Evolutionary conservation across 495 filamentous ascomycete species (phyloP).

Genomic region (Penicillium paxilli): DNA sequence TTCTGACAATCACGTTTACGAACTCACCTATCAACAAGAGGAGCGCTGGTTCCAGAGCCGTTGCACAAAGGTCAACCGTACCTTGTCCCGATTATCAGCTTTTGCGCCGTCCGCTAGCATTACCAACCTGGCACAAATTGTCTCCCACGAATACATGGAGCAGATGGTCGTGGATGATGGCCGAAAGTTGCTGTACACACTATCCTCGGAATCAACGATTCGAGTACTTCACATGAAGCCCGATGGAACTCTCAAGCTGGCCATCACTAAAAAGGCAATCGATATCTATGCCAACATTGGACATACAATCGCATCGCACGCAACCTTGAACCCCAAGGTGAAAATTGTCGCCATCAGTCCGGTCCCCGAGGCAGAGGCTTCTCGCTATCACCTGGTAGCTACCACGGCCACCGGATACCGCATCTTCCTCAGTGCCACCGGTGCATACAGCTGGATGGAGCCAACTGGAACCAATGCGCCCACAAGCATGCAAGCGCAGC

Average conservation of each 20-base stretch:
- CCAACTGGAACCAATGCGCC: slow-evolving; percentile 62
- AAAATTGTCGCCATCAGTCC: slow-evolving; percentile 80
- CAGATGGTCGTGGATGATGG: slow-evolving; percentile 87
- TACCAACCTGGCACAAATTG: slow-evolving; percentile 34
- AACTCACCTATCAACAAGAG: slow-evolving; percentile 93
- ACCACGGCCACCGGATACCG: slow-evolving; percentile 88
- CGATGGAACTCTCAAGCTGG: slow-evolving; percentile 49
- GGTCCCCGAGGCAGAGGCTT: slow-evolving; percentile 77
- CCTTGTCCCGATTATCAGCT: slow-evolving; percentile 69
- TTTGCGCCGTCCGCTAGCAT: slow-evolving; percentile 63
- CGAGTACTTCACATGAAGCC: slow-evolving; percentile 77
- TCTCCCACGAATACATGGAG: slow-evolving; percentile 59
- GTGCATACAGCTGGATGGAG: slow-evolving; percentile 65
- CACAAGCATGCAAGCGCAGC: slow-evolving; percentile 94
- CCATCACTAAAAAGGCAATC: slow-evolving; percentile 55
- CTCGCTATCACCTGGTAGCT: slow-evolving; percentile 83
- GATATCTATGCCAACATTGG: slow-evolving; percentile 67
- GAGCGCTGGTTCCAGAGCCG: slow-evolving; percentile 91
- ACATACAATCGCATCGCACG: slow-evolving; percentile 71
- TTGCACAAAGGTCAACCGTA: slow-evolving; percentile 82
- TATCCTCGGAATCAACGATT: slow-evolving; percentile 83
- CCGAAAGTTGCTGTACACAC: slow-evolving; percentile 82
- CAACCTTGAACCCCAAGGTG: slow-evolving; percentile 65
- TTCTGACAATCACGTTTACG: slow-evolving; percentile 80
- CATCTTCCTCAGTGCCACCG: slow-evolving; percentile 87